Evolutionary conservation across 208 protist genomes (phyloP), one percentile per base, ranked within the genome.

Genomic region (Willaertia magna): DNA sequence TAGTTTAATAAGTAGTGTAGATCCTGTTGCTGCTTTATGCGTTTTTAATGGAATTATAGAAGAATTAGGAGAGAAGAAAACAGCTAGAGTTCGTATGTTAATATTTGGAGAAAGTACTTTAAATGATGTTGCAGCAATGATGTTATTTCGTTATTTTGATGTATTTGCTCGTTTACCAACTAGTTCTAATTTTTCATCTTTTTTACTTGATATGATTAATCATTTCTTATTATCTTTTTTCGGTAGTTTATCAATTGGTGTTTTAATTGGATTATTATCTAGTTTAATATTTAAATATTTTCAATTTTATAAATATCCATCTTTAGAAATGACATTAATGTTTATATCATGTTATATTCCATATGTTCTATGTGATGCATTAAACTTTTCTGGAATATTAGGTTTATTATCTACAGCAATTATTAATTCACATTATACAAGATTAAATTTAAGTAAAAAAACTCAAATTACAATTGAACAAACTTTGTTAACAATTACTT

Each of bases 101-200:
- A 88, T 95, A 9, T 94, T 94, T 86, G 93, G 93, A 34, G 93
- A 95, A 87, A 89, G 81, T 82, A 89, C 92, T 39, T 76, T 95
- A n/a, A 95, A 95, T 85, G 93, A 95, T 88, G 93, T 93, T 6
- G 90, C 94, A 1, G 78, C 92, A 4, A 92, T 95, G 39, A 86
- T 94, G 30, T 89, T 91, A 47, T 89, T 87, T 48, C 40, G 42
- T 11, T 85, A 74, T 0, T 81, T 87, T 40, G 22, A 61, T 22
- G 22, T 48, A 49, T 85, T 39, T 74, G 40, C 26, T 40, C 14
- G 47, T 52, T 18, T 52, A 34, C 16, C n/a, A 74, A 55, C 34
- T 11, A 55, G 9, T 30, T 9, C 34, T 82, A 34, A 16, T 6
- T 67, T 67, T 26, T 67, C 55, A 34, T 18, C 55, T 34, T 67